These are phyloP conservation scores for Chamaenerion angustifolium DNA, from an alignment of 345 rosid species.

Conservation along the genomic window DNA sequence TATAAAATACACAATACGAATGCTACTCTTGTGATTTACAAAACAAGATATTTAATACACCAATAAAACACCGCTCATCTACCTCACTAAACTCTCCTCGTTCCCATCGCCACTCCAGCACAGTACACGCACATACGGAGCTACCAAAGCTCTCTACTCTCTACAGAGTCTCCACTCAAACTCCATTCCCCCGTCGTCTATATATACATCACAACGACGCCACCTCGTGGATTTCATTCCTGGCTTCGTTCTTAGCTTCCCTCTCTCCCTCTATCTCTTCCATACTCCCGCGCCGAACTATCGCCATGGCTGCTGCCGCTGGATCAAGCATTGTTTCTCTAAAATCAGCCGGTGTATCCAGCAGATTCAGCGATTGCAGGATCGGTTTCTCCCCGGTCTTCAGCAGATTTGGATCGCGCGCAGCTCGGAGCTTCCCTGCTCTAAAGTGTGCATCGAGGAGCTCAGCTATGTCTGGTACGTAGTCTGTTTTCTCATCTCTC, in stretches of 20 bases:
- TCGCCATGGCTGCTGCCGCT: slow-evolving; percentile 35
- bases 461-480: slow-evolving; percentile 41
- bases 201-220: not conserved
- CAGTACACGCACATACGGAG: not conserved
- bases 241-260: slow-evolving; percentile 24
- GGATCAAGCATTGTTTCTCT: slow-evolving; percentile 39
- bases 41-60: too few relatives aligned
- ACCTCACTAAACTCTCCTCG: not conserved
- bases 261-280: slow-evolving; percentile 9
- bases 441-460: slow-evolving; percentile 31
- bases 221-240: slow-evolving; percentile 9
- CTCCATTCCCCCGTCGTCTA: not conserved
- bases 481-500: not conserved
- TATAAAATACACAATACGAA: too few relatives aligned
- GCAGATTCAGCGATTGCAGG: slow-evolving; percentile 20
- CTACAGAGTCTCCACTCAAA: not conserved
- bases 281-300: slow-evolving; percentile 12
- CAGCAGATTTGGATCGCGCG: slow-evolving; percentile 14
- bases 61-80: too few relatives aligned
- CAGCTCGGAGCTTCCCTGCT: slow-evolving; percentile 20
- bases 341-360: slow-evolving; percentile 26
- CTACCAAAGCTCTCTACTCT: not conserved
- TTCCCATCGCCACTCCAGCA: slow-evolving; percentile 6
- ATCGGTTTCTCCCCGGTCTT: slow-evolving; percentile 26
- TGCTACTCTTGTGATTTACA: too few relatives aligned